Evolutionary conservation across 225 moss, liverwort and hornwort species (phyloP), one percentile per base, ranked within the genome.

Genomic region (Marchantia paleacea): DNA sequence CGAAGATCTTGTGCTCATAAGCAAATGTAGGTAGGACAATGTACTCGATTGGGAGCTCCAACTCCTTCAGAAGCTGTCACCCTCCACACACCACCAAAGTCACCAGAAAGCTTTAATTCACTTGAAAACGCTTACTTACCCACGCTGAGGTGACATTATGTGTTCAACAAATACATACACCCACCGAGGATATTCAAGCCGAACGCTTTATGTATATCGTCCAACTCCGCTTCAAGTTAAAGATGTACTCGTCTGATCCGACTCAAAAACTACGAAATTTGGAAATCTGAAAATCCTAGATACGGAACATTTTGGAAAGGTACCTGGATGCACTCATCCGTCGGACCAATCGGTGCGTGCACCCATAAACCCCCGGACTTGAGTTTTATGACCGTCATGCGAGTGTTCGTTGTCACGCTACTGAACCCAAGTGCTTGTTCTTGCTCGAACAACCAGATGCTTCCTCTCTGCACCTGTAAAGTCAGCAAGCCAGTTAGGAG

Each of bases 1-100:
- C 94, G 79, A 99, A 99, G 48, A 99, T 94, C 84, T 99, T 99
- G 81, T 99, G 99, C 85, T 99, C 99, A 52, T 99, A 99, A 28
- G 99, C 99, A 79, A 99, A 99, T 25, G 99, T 99, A 29, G 99
- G 99, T 84, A 99, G 76, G 55, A 99, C 89, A 60, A 99, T 90
- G 83, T 84, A 99, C 85, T 94, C 92, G 69, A 99, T 91, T 18
- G 94, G 92, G 55, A 91, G 88, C 78, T 88, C 92, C 89, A 99
- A 87, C 89, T 95, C 95, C 87, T 91, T 95, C 87, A 99, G 85
- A 51, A 99, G 99, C 99, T 94, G 93, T 93, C 94, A 87, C 93
- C 90, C 94, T 94, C 96, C 96, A 94, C 91, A 87, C 86, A 87
- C 86, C 88, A 87, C 81, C 88, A 88, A 88, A 84, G 55, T 75